These are phyloP conservation scores for Vicia villosa DNA, from an alignment of 306 rosid genomes.

Conservation along the genomic window DNA sequence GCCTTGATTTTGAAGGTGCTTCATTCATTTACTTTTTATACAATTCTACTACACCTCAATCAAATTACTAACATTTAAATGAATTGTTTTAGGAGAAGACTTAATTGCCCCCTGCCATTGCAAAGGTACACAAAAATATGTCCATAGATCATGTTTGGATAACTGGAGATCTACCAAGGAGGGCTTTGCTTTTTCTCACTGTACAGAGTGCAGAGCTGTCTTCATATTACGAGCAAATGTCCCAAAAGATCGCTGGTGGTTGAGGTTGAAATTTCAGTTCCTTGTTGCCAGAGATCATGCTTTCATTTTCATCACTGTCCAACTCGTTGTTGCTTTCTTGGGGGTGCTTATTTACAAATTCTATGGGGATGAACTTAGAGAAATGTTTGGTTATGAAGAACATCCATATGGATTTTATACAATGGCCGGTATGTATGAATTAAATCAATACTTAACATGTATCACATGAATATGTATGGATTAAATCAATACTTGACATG, in stretches of 20 bases:
- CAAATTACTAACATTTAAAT: conserved; percentile 1
- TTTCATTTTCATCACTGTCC: conserved; percentile 85
- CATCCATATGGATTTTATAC: conserved; percentile 97
- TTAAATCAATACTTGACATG: too few relatives aligned
- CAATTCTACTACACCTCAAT: not conserved
- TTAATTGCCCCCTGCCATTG: conserved; percentile 97
- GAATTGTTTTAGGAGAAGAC: conserved; percentile 72
- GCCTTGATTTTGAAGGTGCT: conserved; percentile 96
- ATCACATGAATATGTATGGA: too few relatives aligned
- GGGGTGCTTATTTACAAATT: conserved; percentile 94
- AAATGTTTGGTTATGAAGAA: conserved; percentile 99
- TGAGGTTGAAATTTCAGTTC: conserved; percentile 93
- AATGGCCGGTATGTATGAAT: too few relatives aligned
- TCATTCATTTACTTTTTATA: not conserved
- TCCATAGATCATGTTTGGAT: conserved; percentile 94
- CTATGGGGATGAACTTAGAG: conserved; percentile 93
- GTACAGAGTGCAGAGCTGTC: conserved; percentile 95
- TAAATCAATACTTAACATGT: too few relatives aligned
- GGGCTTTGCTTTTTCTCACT: conserved; percentile 97
- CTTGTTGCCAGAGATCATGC: conserved; percentile 99
- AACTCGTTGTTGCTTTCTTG: conserved; percentile 95
- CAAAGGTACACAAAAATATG: conserved; percentile 96
- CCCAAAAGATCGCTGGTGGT: conserved; percentile 97
- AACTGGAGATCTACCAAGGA: conserved; percentile 99
- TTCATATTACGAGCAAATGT: conserved; percentile 89